Evolutionary conservation across 768 basidiomycete species (phyloP).

Genomic region (Suillus subluteus): DNA sequence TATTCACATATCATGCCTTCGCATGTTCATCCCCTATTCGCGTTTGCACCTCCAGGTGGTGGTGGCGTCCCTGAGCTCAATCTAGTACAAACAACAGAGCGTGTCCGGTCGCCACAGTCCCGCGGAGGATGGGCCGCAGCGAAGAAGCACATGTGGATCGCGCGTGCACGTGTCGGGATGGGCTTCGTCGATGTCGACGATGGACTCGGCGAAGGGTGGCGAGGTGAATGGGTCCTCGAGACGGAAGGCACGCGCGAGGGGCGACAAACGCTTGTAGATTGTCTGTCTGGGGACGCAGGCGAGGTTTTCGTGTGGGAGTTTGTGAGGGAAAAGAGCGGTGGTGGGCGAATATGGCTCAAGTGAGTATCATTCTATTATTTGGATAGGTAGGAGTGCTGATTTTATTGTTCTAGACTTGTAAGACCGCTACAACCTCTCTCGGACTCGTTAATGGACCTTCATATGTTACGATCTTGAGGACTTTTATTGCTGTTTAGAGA

Average conservation of each 20-base stretch:
- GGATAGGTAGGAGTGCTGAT: not conserved
- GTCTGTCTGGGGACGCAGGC: slow-evolving; percentile 44
- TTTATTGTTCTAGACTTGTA: not conserved
- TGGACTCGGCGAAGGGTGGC: slow-evolving; percentile 68
- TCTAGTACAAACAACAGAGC: slow-evolving; percentile 40
- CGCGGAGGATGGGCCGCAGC: slow-evolving; percentile 62
- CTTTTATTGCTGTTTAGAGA: slow-evolving; percentile 3
- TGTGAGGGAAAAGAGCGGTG: slow-evolving; percentile 62
- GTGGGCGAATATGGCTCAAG: slow-evolving; percentile 68
- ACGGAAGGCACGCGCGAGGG: slow-evolving; percentile 77
- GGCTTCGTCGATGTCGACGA: slow-evolving; percentile 38
- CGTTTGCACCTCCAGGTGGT: slow-evolving; percentile 32
- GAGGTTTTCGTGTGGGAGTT: slow-evolving; percentile 53
- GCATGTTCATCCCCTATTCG: slow-evolving; percentile 26
- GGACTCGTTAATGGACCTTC: not conserved
- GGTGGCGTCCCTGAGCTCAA: slow-evolving; percentile 49
- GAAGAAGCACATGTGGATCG: slow-evolving; percentile 70
- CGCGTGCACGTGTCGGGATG: slow-evolving; percentile 45
- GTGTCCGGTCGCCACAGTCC: slow-evolving; percentile 63
- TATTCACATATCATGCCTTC: slow-evolving; percentile 66
- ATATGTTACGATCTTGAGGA: slow-evolving; percentile 5
- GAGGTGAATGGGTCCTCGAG: slow-evolving; percentile 81
- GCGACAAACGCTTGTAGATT: slow-evolving; percentile 56
- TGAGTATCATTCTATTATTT: slow-evolving; percentile 31
- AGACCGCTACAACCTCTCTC: not conserved